phyloP scores from a whole-genome alignment of 192 early-diverging fungal species.

The Backusella morwellensis region DNA sequence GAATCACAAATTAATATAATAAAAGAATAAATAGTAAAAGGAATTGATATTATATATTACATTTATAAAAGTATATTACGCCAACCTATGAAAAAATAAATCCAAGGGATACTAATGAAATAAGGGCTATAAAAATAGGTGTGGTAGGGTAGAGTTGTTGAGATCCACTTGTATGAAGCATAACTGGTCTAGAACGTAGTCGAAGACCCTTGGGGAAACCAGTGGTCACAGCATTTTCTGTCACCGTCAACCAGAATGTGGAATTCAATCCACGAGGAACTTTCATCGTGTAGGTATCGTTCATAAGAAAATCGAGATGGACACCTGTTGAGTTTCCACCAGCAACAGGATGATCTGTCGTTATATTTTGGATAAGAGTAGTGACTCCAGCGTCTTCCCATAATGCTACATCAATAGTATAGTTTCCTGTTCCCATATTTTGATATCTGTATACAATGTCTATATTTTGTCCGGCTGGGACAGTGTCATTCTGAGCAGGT shows the following conservation, averaged over 20 bases:
- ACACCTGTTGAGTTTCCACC: constrained; percentile 24
- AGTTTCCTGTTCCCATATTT: constrained; percentile 35
- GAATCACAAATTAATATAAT: background rate
- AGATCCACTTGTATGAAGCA: constrained; percentile 16
- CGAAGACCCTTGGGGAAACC: background rate
- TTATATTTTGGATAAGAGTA: constrained; percentile 10
- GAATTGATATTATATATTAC: background rate
- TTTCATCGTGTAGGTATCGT: constrained; percentile 26
- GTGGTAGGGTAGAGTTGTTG: background rate
- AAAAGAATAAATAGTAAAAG: background rate
- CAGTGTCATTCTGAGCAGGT: constrained; percentile 25
- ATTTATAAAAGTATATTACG: background rate
- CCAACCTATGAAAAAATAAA: background rate
- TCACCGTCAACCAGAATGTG: constrained; percentile 26
- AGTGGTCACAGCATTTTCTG: constrained; percentile 2
- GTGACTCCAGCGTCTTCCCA: constrained; percentile 17
- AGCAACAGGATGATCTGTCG: constrained; percentile 1
- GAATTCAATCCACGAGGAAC: constrained; percentile 26
- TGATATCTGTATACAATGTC: constrained; percentile 31
- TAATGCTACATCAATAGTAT: constrained; percentile 24
- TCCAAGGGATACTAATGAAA: background rate
- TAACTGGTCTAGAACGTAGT: constrained; percentile 12
- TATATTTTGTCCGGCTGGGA: constrained; percentile 17
- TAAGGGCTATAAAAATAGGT: background rate
- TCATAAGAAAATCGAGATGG: background rate